Evolutionary conservation across 306 rosid genomes (phyloP).

Genomic region (Prosopis cineraria): DNA sequence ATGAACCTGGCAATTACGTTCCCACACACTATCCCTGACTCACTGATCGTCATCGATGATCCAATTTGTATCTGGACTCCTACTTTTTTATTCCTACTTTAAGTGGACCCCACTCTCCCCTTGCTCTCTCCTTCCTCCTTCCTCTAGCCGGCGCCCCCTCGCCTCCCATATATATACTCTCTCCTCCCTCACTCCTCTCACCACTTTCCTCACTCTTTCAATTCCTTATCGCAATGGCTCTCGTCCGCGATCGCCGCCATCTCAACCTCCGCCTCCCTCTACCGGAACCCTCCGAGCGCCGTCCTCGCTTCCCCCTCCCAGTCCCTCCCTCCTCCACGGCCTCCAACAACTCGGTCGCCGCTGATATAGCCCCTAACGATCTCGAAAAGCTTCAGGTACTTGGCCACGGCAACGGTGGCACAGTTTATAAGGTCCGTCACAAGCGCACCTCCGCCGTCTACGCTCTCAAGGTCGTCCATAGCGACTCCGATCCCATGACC

Average conservation of each 20-base stretch:
- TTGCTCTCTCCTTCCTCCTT: conserved; percentile 36
- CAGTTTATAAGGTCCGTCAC: conserved; percentile 90
- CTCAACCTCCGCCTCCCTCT: conserved; percentile 71
- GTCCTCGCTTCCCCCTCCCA: conserved; percentile 47
- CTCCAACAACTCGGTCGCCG: conserved; percentile 20
- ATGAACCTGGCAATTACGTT: neutral
- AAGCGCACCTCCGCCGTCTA: conserved; percentile 50
- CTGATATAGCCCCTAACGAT: conserved; percentile 43
- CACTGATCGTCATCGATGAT: neutral
- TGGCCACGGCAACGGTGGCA: conserved; percentile 90
- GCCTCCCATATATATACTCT: conserved; percentile 31
- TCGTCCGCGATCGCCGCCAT: conserved; percentile 80
- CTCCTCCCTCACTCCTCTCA: neutral
- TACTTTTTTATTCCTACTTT: neutral
- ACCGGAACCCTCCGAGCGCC: conserved; percentile 43
- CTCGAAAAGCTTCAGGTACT: conserved; percentile 74
- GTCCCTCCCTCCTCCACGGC: conserved; percentile 27
- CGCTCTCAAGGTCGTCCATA: conserved; percentile 69
- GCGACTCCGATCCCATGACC: conserved; percentile 53
- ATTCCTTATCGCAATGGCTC: conserved; percentile 49
- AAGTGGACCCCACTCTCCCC: conserved; percentile 35
- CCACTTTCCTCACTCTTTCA: neutral
- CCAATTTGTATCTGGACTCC: neutral
- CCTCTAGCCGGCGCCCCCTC: conserved; percentile 22
- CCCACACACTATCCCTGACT: neutral